Evolutionary conservation across 768 basidiomycete species (phyloP).

Genomic region (Podaxis rugospora): DNA sequence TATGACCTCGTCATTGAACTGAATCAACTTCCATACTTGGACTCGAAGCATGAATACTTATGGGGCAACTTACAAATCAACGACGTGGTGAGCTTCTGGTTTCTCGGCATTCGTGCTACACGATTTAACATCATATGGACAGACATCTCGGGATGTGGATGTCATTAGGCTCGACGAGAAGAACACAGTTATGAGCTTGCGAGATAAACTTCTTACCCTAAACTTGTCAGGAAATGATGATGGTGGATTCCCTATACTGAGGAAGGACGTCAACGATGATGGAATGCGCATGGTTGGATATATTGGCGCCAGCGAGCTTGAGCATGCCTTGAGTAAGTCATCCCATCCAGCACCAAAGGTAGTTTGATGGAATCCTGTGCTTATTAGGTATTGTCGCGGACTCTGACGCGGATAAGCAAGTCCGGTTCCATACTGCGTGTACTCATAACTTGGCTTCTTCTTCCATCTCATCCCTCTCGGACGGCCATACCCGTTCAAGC

Average conservation of each 20-base stretch:
- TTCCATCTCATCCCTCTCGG: slow-evolving; percentile 59
- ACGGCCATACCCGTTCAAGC: slow-evolving; percentile 25
- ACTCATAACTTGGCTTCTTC: slow-evolving; percentile 42
- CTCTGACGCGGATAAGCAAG: slow-evolving; percentile 51
- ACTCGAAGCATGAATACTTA: slow-evolving; percentile 83
- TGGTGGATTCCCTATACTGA: slow-evolving; percentile 83
- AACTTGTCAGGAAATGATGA: slow-evolving; percentile 63
- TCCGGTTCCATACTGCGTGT: slow-evolving; percentile 57
- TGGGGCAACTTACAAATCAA: slow-evolving; percentile 76
- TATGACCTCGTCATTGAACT: slow-evolving; percentile 97
- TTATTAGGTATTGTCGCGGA: slow-evolving; percentile 68
- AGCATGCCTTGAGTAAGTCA: slow-evolving; percentile 80
- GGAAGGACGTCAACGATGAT: slow-evolving; percentile 39
- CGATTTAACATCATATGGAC: slow-evolving; percentile 3
- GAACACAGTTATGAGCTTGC: slow-evolving; percentile 77
- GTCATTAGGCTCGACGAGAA: slow-evolving; percentile 64
- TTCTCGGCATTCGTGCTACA: background rate
- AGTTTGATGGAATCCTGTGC: background rate
- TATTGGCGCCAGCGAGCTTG: slow-evolving; percentile 88
- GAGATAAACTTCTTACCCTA: slow-evolving; percentile 61
- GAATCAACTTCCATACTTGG: slow-evolving; percentile 87
- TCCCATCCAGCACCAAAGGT: background rate
- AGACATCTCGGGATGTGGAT: slow-evolving; percentile 68
- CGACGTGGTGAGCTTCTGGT: slow-evolving; percentile 63
- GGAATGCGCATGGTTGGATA: slow-evolving; percentile 79